These are phyloP conservation scores for Amaranthus tricolor DNA, from an alignment of 179 eudicot species.

Conservation along the genomic window DNA sequence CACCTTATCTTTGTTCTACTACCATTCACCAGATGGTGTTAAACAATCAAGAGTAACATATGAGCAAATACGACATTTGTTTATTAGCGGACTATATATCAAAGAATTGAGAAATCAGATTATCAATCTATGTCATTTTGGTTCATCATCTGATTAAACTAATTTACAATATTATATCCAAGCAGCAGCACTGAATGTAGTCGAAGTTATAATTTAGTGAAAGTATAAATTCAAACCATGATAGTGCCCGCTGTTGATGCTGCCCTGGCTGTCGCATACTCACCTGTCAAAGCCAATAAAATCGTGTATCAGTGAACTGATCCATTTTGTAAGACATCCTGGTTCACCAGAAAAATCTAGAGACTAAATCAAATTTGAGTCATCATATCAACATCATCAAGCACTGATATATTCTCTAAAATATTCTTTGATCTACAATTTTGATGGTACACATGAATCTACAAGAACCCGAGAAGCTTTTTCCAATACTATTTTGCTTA, in stretches of 20 bases:
- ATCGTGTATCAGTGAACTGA: not conserved
- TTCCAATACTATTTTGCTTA: not conserved
- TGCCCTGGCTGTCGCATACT: slow-evolving; percentile 92
- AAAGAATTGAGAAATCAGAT: not conserved
- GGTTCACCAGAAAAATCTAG: not conserved
- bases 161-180: not conserved
- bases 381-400: not conserved
- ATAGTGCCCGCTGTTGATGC: slow-evolving; percentile 92
- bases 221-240: slow-evolving; percentile 54
- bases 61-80: not conserved
- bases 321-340: not conserved
- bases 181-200: not conserved
- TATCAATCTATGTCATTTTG: not conserved
- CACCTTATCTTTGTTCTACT: not conserved
- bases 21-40: not conserved
- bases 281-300: slow-evolving; percentile 53
- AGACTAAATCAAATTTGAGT: not conserved
- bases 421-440: not conserved
- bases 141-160: not conserved
- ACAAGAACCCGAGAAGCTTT: not conserved
- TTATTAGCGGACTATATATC: not conserved
- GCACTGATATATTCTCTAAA: too few relatives aligned
- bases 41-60: not conserved
- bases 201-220: not conserved
- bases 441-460: not conserved